phyloP scores from a whole-genome alignment of 768 basidiomycete species.

The Russula sp. region DNA sequence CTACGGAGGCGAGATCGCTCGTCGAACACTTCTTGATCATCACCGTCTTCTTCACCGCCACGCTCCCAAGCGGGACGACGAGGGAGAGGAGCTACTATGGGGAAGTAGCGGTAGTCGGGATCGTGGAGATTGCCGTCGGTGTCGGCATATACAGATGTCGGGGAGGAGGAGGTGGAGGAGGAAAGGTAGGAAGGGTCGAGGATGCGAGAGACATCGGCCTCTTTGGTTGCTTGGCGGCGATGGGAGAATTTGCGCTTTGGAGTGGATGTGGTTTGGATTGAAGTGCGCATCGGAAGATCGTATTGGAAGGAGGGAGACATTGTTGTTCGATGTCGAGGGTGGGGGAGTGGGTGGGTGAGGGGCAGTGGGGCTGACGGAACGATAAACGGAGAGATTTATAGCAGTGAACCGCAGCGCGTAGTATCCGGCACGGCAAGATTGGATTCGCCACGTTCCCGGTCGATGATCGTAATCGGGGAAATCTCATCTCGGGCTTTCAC shows the following conservation, averaged over 20 bases:
- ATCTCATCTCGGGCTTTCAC: conserved; percentile 19
- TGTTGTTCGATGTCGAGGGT: neutral
- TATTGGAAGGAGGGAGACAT: conserved; percentile 23
- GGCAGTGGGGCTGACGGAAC: neutral
- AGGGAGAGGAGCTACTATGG: conserved; percentile 30
- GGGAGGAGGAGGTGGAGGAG: conserved; percentile 25
- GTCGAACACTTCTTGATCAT: conserved; percentile 5
- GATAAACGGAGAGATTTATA: conserved; percentile 17
- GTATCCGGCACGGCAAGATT: neutral
- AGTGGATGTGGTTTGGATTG: conserved; percentile 32
- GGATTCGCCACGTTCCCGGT: neutral
- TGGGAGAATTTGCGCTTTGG: conserved; percentile 17
- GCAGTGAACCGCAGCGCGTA: neutral
- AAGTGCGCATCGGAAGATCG: conserved; percentile 23
- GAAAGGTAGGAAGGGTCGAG: conserved; percentile 57
- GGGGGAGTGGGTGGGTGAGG: neutral
- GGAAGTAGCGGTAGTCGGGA: conserved; percentile 62
- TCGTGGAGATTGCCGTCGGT: conserved; percentile 56
- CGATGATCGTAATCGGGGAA: neutral
- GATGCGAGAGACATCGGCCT: conserved; percentile 51
- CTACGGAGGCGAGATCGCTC: conserved; percentile 10
- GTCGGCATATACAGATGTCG: conserved; percentile 47
- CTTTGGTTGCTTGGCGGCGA: conserved; percentile 20
- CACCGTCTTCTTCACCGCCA: conserved; percentile 26
- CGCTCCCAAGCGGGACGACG: conserved; percentile 33